Evolutionary conservation across 768 basidiomycete genomes (phyloP), one percentile per base, ranked within the genome.

Genomic region (Agrocybe pediades): DNA sequence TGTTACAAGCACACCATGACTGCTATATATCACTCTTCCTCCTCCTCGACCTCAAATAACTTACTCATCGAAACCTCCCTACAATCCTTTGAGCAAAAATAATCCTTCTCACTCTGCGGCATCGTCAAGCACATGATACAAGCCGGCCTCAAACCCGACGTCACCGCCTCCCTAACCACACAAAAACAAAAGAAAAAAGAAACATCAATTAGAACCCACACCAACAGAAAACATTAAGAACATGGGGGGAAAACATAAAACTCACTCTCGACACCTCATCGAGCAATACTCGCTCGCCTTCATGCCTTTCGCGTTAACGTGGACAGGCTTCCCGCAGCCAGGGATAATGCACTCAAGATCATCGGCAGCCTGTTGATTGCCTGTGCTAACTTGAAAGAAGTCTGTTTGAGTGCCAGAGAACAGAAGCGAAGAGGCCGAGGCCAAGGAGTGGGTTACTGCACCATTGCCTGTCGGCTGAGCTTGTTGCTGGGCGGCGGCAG

Each of bases 91-190:
- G 81, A 75, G 59, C 86, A 87, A 64, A 87, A 87, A 64, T 86
- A 85, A 69, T 87, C 84, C 4, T 64, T 71, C 33, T 75, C 75
- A 52, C 79, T 78, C 64, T 87, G 85, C 19, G 86, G 86, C 55
- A 80, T 70, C 39, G 69, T 72, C 60, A 83, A 67, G 60, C 86
- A 88, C 83, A 87, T 82, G 60, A 88, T 85, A 57, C 86, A 87
- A 9, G 80, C 76, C 13, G 72, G 63, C 27, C 71, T 79, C 27
- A 85, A 59, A 24, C 84, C 82, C 16, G 75, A 68, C 15, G 64
- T 68, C 11, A 86, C 84, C 0, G 84, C 84, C 61, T 87, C 83
- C 67, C 86, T 87, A 55, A 46, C n/a, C n/a, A 59, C n/a, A n/a
- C 39, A 33, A 26, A 26, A 49, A 9, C 46, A 19, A 46, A 17